A percentile compares a stretch with the other conserved stretches of the same genome.
Evolutionary conservation across 2,329 filamentous ascomycete species (phyloP).

Genomic region (Fusarium sp.): DNA sequence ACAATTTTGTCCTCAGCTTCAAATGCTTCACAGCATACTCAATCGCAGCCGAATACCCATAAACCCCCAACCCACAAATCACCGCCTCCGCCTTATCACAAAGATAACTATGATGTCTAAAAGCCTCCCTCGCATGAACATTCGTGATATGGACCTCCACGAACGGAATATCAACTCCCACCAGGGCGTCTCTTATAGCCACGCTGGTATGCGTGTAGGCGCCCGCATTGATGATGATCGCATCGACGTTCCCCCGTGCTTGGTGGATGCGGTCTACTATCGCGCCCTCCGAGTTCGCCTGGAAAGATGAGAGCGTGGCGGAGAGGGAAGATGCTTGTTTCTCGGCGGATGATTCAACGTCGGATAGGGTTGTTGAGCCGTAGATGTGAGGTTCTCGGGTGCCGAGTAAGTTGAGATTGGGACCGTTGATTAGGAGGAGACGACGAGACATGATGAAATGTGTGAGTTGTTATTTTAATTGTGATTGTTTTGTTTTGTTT

Average conservation of each 20-base stretch:
- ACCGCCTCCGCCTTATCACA: slow-evolving; percentile 81
- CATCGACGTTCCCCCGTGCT: slow-evolving; percentile 68
- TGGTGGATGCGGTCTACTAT: slow-evolving; percentile 79
- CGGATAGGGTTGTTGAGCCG: slow-evolving; percentile 73
- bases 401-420: slow-evolving; percentile 84
- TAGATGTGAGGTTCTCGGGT: slow-evolving; percentile 80
- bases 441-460: slow-evolving; percentile 49
- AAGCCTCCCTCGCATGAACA: slow-evolving; percentile 76
- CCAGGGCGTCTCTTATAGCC: slow-evolving; percentile 77
- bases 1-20: slow-evolving; percentile 51
- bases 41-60: slow-evolving; percentile 70
- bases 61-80: slow-evolving; percentile 75
- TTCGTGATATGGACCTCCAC: slow-evolving; percentile 83
- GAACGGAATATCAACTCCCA: slow-evolving; percentile 77
- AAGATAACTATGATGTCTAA: slow-evolving; percentile 76
- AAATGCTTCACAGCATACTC: slow-evolving; percentile 63
- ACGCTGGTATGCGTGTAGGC: slow-evolving; percentile 82
- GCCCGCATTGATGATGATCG: slow-evolving; percentile 80
- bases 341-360: slow-evolving; percentile 65
- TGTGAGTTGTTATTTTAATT: background rate
- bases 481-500: background rate
- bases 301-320: slow-evolving; percentile 67
- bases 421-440: slow-evolving; percentile 83
- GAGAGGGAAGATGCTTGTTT: slow-evolving; percentile 61
- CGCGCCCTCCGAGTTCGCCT: slow-evolving; percentile 82